A percentile compares a stretch with the other conserved stretches of the same genome.
These are phyloP conservation scores for Nicotiana otophora DNA, from an alignment of 257 asterid genomes.

Conservation along the genomic window DNA sequence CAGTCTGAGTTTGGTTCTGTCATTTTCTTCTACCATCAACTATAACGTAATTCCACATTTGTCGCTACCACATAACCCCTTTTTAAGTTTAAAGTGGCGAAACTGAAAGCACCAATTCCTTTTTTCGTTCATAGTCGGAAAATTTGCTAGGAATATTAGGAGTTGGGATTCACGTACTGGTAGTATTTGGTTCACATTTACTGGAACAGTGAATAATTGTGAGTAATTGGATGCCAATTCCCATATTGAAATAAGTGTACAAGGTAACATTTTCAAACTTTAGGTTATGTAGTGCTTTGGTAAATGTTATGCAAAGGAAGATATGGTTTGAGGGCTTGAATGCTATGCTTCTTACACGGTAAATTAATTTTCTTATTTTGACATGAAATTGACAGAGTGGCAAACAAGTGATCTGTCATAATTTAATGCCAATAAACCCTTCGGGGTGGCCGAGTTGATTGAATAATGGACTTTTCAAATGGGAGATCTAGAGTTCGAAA, in stretches of 20 bases:
- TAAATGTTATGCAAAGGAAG: background rate
- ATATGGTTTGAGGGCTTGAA: background rate
- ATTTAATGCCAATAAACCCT: no score
- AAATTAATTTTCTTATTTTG: no score
- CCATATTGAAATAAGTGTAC: background rate
- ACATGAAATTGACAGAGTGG: background rate
- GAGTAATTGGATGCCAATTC: background rate
- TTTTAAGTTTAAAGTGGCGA: background rate
- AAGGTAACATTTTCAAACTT: background rate
- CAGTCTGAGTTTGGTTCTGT: background rate
- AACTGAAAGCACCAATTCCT: background rate
- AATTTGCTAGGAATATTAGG: background rate
- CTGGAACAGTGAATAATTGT: background rate
- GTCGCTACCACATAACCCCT: background rate
- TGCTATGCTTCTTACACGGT: background rate
- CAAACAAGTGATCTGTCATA: background rate
- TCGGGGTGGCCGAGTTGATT: no score
- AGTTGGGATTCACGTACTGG: background rate
- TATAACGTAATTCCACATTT: background rate
- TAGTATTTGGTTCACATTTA: background rate
- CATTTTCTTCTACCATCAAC: background rate
- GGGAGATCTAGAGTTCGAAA: no score
- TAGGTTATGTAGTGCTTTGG: background rate
- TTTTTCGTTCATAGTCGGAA: background rate
- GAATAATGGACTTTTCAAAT: no score